phyloP scores from a whole-genome alignment of 495 filamentous ascomycete species.

The Tuber brumale region DNA sequence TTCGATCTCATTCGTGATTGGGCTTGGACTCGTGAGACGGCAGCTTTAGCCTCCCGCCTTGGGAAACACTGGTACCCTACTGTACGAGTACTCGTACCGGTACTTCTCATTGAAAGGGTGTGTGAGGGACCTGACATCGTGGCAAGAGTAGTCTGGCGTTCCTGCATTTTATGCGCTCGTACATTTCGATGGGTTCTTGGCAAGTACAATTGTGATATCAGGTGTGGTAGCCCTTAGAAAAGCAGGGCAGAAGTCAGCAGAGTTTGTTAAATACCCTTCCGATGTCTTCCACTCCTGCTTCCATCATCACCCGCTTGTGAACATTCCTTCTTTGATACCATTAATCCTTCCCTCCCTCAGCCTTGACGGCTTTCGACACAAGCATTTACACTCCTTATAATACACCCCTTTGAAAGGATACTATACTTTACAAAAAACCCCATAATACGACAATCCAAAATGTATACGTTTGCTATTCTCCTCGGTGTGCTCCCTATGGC shows the following conservation, averaged over 20 bases:
- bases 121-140: background rate
- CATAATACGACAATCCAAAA: constrained; percentile 6
- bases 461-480: constrained; percentile 24
- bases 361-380: background rate
- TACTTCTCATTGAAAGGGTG: background rate
- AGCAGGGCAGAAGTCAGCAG: background rate
- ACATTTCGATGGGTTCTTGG: background rate
- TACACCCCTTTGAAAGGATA: background rate
- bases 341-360: background rate
- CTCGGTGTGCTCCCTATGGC: constrained; percentile 22
- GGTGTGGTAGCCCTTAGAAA: background rate
- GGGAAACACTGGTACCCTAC: background rate
- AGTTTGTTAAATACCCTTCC: constrained; percentile 2
- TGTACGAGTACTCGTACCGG: too few species aligned
- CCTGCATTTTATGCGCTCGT: background rate
- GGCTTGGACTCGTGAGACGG: background rate
- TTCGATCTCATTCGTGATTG: background rate
- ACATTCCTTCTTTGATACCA: background rate
- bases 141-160: background rate
- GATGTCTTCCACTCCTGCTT: background rate
- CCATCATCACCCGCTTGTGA: background rate
- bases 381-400: background rate
- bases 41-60: background rate
- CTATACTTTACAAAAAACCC: background rate
- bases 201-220: background rate